Conservation (phyloP, 345 rosid genomes). For the Melastoma malabathricum region DNA sequence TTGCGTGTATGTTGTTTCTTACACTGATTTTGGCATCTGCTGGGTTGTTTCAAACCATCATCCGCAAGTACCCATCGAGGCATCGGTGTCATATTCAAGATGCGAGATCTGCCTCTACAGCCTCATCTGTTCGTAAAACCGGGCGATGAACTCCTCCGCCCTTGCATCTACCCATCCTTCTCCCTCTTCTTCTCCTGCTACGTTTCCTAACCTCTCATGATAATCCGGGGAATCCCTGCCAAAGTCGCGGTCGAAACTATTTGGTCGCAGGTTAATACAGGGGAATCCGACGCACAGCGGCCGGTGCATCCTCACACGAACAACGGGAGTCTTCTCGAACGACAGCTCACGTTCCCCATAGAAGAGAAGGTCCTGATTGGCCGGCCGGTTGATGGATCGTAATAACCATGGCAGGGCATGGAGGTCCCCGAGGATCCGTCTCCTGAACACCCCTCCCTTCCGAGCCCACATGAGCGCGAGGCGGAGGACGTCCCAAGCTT, state of each 20-base stretch:
- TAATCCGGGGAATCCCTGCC: too few relatives aligned
- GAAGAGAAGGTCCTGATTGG: constrained; percentile 16
- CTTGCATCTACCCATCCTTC: too few relatives aligned
- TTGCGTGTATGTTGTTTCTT: too few relatives aligned
- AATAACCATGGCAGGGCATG: constrained; percentile 43
- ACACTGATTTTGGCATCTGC: too few relatives aligned
- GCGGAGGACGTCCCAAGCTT: constrained; percentile 50
- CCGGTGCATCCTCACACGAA: constrained; percentile 47
- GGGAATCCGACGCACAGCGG: constrained; percentile 42
- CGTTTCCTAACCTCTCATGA: too few relatives aligned
- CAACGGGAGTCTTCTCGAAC: constrained; percentile 65
- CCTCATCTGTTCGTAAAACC: too few relatives aligned
- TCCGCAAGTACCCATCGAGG: too few relatives aligned
- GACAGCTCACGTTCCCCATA: constrained; percentile 56
- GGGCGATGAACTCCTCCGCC: too few relatives aligned
- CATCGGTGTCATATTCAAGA: too few relatives aligned
- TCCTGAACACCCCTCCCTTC: constrained; percentile 51
- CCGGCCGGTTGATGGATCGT: constrained; percentile 13
- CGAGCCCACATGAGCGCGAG: constrained; percentile 54
- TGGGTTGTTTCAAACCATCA: too few relatives aligned
- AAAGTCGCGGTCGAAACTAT: constrained; percentile 1
- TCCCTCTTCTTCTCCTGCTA: too few relatives aligned
- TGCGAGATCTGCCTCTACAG: too few relatives aligned
- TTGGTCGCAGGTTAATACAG: constrained; percentile 25
- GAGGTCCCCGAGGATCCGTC: constrained; percentile 36